phyloP scores from a whole-genome alignment of 805 yeast species.

The Zygosaccharomyces lentus region DNA sequence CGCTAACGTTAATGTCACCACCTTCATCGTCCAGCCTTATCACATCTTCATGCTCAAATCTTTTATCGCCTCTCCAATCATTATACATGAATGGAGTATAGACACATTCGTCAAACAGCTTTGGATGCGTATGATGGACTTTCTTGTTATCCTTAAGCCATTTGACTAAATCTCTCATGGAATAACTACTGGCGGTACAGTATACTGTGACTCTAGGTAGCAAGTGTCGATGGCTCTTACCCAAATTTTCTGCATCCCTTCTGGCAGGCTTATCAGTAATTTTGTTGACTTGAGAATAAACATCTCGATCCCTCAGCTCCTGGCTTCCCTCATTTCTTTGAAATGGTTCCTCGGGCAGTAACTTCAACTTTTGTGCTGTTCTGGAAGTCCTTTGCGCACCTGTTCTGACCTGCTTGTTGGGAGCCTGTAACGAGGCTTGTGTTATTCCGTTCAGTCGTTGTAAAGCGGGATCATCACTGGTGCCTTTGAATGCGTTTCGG shows the following conservation, averaged over 20 bases:
- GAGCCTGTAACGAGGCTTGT: constrained; percentile 5
- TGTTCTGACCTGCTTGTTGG: constrained; percentile 12
- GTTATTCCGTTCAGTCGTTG: not conserved
- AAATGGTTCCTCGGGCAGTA: constrained; percentile 58
- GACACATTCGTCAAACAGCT: constrained; percentile 88
- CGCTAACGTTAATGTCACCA: constrained; percentile 86
- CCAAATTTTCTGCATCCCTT: constrained; percentile 88
- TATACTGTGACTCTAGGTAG: constrained; percentile 94
- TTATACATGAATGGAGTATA: constrained; percentile 84
- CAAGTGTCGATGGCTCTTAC: constrained; percentile 67
- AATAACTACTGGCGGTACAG: constrained; percentile 90
- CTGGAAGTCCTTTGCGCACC: constrained; percentile 74
- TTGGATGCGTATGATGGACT: constrained; percentile 74
- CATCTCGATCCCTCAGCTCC: constrained; percentile 40
- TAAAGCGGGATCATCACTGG: not conserved
- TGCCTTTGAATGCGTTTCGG: not conserved
- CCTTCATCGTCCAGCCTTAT: constrained; percentile 89
- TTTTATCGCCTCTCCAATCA: constrained; percentile 63
- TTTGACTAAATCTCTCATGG: constrained; percentile 78
- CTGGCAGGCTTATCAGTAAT: constrained; percentile 87
- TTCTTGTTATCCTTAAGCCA: constrained; percentile 80
- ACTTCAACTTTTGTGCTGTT: constrained; percentile 66
- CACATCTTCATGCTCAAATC: constrained; percentile 42
- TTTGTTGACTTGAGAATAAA: constrained; percentile 77
- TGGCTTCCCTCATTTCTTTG: constrained; percentile 23